Evolutionary conservation across 805 yeast species (phyloP), one percentile per base, ranked within the genome.

Genomic region (Lipomyces spencermartinsiae): DNA sequence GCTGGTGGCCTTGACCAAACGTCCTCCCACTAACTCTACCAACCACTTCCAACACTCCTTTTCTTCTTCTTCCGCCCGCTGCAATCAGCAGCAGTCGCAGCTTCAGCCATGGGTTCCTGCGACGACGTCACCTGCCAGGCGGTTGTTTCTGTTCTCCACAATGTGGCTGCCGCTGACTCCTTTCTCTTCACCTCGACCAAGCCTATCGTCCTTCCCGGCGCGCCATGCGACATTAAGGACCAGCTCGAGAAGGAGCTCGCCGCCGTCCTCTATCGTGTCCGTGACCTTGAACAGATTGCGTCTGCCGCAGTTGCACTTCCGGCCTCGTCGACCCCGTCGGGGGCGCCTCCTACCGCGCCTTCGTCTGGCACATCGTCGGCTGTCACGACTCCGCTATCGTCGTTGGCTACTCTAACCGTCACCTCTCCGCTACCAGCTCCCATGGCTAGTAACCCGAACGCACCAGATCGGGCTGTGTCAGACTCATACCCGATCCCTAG

Each of bases 41-140:
- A n/a, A 6, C 49, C 49, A 16, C 22, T 16, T 43, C 19, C 22
- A 43, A 8, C 16, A 39, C 46, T 19, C 1, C 22, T 9, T n/a
- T 43, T n/a, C 49, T 8, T 43, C 22, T 19, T n/a, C 22, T n/a
- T n/a, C 16, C 22, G 49, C n/a, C 49, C 49, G 49, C 49, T 43
- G 49, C 49, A n/a, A 5, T 19, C 9, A 19, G 49, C 49, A 43
- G 49, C 25, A 43, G 49, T 43, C 49, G n/a, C 49, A 19, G 22
- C n/a, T 37, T n/a, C 49, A 43, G 49, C 54, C 7, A 69, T 69
- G 72, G 72, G 72, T 57, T 49, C 66, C 49, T 66, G 71, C 64
- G 72, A 69, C 64, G 72, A 69, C 60, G 72, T 69, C 51, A 63
- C 72, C 56, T 64, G 72, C 63, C 71, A 69, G 65, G 70, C 72